Base-by-base conservation (phyloP, 306 rosid species). In the Castanospermum australe region DNA sequence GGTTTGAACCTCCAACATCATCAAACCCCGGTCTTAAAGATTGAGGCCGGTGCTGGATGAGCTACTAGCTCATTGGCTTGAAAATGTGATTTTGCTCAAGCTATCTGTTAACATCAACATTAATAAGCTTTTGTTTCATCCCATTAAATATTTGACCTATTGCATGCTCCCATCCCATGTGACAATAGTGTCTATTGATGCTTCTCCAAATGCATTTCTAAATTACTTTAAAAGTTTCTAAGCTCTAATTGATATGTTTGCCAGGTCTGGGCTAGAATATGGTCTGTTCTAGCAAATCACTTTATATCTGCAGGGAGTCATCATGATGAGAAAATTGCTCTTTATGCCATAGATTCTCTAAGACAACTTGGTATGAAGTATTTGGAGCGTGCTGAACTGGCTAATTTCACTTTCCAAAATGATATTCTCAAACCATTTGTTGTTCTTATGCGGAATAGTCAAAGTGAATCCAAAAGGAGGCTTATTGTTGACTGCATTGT, bases 191-290 rank as follows among this genome's bases (percentile, higher is more conserved):
- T 62, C 57, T 77, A 72, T 25, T 52, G 50, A 75, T 86, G 28
- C 80, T 77, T 30, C 75, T 54, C 55, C 64, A 42, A 59, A 33
- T 68, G 57, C 57, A 35, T 79, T 21, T 41, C 11, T 44, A 42
- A 8, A 30, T 44, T 25, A 8, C 36, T 30, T 54, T 55, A 7
- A 30, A 82, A 59, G 4, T 32, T 84, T 86, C 74, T 75, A 60
- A 79, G 54, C 81, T 76, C 75, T 52, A 56, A 65, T 32, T 83
- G 21, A 62, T 74, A 33, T 66, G 22, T 79, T 76, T 85, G 87
- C 65, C 90, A 96, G 99, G 98, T 96, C 80, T 96, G 99, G 99
- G 99, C 99, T 87, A 86, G 94, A 87, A 96, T 96, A 81, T 96
- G 99, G 99, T 81, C 91, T 83, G 97, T 96, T 76, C 85, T 96